A percentile compares a stretch with the other conserved stretches of the same genome.
Evolutionary conservation across 257 asterid species (phyloP).

Genomic region (Rubia yunnanensis): DNA sequence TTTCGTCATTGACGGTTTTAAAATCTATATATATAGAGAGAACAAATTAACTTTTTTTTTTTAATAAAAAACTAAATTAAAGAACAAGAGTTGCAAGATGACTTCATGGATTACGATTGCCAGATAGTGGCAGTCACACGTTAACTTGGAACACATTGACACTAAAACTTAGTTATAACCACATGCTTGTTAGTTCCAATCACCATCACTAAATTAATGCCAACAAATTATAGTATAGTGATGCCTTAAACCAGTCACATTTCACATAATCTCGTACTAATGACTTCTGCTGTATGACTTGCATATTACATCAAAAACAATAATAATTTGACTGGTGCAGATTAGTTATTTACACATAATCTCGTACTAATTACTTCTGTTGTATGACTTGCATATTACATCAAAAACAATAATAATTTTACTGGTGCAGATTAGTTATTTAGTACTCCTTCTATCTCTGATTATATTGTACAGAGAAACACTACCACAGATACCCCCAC

Average conservation of each 20-base stretch:
- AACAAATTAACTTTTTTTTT: too few relatives aligned
- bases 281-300: not conserved
- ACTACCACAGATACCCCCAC: too few relatives aligned
- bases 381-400: not conserved
- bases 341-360: too few relatives aligned
- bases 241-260: conserved; percentile 8
- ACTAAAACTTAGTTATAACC: not conserved
- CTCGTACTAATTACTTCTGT: not conserved
- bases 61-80: too few relatives aligned
- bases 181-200: conserved; percentile 9
- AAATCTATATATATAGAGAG: too few relatives aligned
- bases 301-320: too few relatives aligned
- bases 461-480: too few relatives aligned
- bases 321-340: too few relatives aligned
- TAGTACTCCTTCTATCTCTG: too few relatives aligned
- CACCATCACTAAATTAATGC: conserved; percentile 6
- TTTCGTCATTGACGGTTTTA: too few relatives aligned
- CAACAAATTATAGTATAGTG: conserved; percentile 5
- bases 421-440: too few relatives aligned
- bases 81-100: not conserved
- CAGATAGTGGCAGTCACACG: conserved; percentile 17
- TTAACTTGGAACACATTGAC: conserved; percentile 6
- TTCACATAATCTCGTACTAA: not conserved
- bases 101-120: conserved; percentile 5
- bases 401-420: too few relatives aligned